Evolutionary conservation across 345 rosid genomes (phyloP), one percentile per base, ranked within the genome.

Genomic region (Dipteronia sinensis): DNA sequence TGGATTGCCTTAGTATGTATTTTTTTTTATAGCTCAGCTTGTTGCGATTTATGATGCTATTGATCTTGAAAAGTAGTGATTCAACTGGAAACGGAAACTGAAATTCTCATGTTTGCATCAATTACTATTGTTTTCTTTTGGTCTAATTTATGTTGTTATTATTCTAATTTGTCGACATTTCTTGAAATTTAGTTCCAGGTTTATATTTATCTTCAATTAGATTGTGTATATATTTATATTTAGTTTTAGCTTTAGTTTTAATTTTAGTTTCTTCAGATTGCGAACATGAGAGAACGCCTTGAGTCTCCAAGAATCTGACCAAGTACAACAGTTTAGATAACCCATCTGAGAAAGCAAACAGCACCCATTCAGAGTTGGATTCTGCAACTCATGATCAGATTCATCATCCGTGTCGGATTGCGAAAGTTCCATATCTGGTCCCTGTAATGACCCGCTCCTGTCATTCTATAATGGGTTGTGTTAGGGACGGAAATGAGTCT

Each of bases 341-440:
- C 23, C 65, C 3, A 13, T 65, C 56, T 8, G 67, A 49, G 34
- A 81, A 70, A 56, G 31, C 68, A 10, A 46, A 0, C 11, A 67
- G 74, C n/a, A 25, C 44, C 0, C 29, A 15, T 65, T 77, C 85
- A 4, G 64, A 46, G 61, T 82, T 74, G 27, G 82, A 77, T 23
- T 16, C 76, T 7, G 31, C 3, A 16, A 34, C 12, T 20, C 85
- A 87, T 68, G 78, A 71, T 22, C 80, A 83, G 46, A 58, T 22
- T 69, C 69, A 38, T 88, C 93, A 11, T 65, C 82, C 3, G 38
- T 87, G 23, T 91, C 92, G 0, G 93, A 91, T 73, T 73, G 90
- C 56, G 97, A 88, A 80, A 93, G 95, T 77, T 47, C 72, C 10
- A 79, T 84, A 76, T 84, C 88, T 1, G 81, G 79, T 6, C 58